Base-by-base conservation (phyloP, 306 rosid species). In the Cucurbita pepo region DNA sequence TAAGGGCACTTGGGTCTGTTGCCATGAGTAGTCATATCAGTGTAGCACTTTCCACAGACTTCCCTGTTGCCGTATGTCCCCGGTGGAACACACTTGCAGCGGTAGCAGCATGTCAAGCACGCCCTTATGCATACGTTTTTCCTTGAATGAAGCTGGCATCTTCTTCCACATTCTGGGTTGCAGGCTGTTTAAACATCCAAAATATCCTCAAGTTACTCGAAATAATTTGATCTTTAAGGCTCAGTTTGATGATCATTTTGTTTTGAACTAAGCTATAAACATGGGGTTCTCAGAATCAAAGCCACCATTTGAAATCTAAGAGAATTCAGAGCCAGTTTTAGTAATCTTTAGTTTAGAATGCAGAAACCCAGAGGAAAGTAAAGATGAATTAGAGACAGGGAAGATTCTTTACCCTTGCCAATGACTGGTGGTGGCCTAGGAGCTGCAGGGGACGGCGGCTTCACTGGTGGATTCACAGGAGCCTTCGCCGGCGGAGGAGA, bases 61-160 rank as follows among this genome's bases (percentile, higher is more conserved):
- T 88, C 94, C 13, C 84, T 64, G 86, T 90, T 92, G 5, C 98
- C 98, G 6, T 34, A 92, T 15, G 98, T 88, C 57, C 98, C 98
- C 9, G 98, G 98, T 0, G 98, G 98, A 1, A 93, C 97, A 69
- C 98, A 93, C 75, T 69, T 86, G 97, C 98, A 93, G 6, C 98
- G 85, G 30, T 78, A 82, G 74, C 98, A 93, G 57, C 98, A 93
- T 5, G 98, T 88, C 60, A 69, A 30, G 78, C 98, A 93, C 1
- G 98, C 98, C 78, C 97, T 88, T 50, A 43, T 14, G 77, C 98
- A 93, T 9, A 77, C 0, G 0, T 57, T 86, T 79, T 78, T 77
- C 84, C 97, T 88, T 5, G 89, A 86, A 61, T 88, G 93, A 5
- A 75, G 10, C 25, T 79, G 7, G 80, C 98, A 93, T 72, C 97